Evolutionary conservation across 2,329 filamentous ascomycete genomes (phyloP).

Genomic region (Penicillium capsulatum): DNA sequence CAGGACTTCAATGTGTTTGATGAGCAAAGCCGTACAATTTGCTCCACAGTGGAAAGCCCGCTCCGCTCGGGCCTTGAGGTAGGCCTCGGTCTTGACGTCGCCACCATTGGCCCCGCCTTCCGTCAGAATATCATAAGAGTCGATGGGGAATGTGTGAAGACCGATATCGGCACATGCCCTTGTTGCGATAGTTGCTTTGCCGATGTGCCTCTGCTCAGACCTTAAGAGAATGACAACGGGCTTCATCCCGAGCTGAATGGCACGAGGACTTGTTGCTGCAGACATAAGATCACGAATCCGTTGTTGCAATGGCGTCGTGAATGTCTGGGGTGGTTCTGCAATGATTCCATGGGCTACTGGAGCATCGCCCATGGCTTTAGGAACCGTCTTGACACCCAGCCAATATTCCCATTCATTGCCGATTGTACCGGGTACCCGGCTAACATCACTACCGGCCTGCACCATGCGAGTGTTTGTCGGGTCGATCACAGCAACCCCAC

Average conservation of each 20-base stretch:
- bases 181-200: conserved; percentile 74
- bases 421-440: conserved; percentile 70
- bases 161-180: conserved; percentile 83
- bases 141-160: conserved; percentile 80
- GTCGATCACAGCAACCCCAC: conserved; percentile 79
- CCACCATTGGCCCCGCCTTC: conserved; percentile 81
- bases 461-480: conserved; percentile 82
- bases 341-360: conserved; percentile 36
- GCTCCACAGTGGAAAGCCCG: conserved; percentile 83
- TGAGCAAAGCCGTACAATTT: conserved; percentile 75
- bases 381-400: conserved; percentile 67
- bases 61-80: conserved; percentile 81
- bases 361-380: conserved; percentile 41
- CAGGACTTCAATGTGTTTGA: conserved; percentile 85
- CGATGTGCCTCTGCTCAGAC: conserved; percentile 89
- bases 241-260: conserved; percentile 80
- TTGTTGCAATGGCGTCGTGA: conserved; percentile 59
- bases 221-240: conserved; percentile 82
- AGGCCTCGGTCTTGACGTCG: conserved; percentile 90
- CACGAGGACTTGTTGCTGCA: conserved; percentile 81
- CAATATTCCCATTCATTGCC: conserved; percentile 87
- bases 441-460: conserved; percentile 81
- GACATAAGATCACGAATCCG: conserved; percentile 79
- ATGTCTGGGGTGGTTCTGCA: conserved; percentile 38
- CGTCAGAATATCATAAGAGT: conserved; percentile 91